Conservation (phyloP, 352 stramenopile genomes). For the Pythium rhizo-oryzae region DNA sequence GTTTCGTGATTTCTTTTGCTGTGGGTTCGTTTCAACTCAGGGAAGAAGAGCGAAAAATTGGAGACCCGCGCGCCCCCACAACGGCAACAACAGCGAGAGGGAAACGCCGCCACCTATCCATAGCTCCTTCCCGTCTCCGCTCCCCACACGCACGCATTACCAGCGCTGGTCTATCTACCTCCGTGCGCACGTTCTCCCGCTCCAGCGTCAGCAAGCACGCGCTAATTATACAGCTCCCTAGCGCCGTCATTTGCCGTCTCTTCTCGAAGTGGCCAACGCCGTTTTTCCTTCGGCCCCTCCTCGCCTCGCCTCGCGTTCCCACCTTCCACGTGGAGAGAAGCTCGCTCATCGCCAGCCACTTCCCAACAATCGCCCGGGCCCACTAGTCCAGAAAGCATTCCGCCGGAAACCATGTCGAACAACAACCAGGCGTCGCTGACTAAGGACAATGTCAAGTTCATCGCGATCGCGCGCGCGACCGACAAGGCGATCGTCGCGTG, state of each 20-base stretch:
- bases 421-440: slow-evolving; percentile 47
- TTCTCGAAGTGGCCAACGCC: too few species aligned
- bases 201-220: not conserved
- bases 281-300: not conserved
- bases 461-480: slow-evolving; percentile 76
- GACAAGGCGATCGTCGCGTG: slow-evolving; percentile 81
- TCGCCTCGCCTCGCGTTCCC: too few species aligned
- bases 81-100: slow-evolving; percentile 17
- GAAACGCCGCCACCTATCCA: slow-evolving; percentile 1
- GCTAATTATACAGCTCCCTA: not conserved
- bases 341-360: not conserved
- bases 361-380: not conserved
- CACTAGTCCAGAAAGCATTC: not conserved
- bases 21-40: slow-evolving; percentile 21
- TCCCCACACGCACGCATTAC: too few species aligned
- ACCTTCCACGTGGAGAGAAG: not conserved
- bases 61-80: not conserved
- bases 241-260: too few species aligned
- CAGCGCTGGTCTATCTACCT: not conserved
- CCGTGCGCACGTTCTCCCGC: not conserved
- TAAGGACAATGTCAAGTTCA: slow-evolving; percentile 84
- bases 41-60: slow-evolving; percentile 12
- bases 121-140: too few species aligned
- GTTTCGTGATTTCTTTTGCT: slow-evolving; percentile 16
- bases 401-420: slow-evolving; percentile 6